Base-by-base conservation (phyloP, 495 filamentous ascomycete genomes). In the Tuber microsphaerosporum region DNA sequence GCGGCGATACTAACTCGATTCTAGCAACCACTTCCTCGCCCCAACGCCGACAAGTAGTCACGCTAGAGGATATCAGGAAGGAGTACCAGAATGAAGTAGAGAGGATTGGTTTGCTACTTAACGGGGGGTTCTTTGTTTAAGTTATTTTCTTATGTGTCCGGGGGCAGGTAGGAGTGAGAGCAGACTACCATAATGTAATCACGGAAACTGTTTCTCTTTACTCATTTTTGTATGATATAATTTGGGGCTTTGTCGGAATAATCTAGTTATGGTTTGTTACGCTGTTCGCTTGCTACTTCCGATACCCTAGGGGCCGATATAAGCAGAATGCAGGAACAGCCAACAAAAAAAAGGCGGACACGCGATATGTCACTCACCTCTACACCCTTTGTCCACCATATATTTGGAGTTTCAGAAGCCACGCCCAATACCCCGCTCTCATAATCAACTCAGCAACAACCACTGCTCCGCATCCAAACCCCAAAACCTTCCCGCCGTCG, bases 41-140 rank as follows among this genome's bases (percentile, higher is more conserved):
- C 42, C 48, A 26, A 37, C 22, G 17, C 61, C 31, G 41, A 71
- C 51, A 73, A 56, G 61, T 98, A 20, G 88, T 98, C 31, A 96
- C 92, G 22, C 85, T 98, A 26, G 90, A 89, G 10, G 94, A 97
- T 83, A 85, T 98, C 37, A 88, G 92, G 77, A 91, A 90, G 81
- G 91, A 92, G 82, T 98, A 95, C 84, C 92, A 95, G 83, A 87
- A 86, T 26, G 94, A 97, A 84, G 85, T 97, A 80, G 96, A 99
- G 84, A 87, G 92, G 70, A 89, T 89, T 42, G 88, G 74, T 22
- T 41, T 79, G 73, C 70, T 83, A 69, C 70, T 83, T 34, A 82
- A 83, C 61, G 81, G 81, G 3, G 76, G 81, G 41, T 83, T 83
- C 72, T 83, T 82, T 73, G 81, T 82, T 69, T 82, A 72, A 82